phyloP scores from a whole-genome alignment of 2,329 filamentous ascomycete genomes.

The Pseudogymnoascus sp. region DNA sequence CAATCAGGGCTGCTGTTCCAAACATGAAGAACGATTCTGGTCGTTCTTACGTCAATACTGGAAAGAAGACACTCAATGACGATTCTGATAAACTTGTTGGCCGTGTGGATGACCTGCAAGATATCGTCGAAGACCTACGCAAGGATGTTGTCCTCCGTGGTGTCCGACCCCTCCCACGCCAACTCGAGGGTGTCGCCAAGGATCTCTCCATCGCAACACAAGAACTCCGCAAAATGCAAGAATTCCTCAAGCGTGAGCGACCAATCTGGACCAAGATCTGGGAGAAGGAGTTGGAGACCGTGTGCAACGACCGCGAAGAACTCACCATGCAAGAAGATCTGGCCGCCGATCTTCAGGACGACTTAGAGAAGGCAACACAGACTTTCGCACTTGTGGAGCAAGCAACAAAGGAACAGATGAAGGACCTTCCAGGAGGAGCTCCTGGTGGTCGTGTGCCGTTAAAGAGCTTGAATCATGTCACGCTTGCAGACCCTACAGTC shows the following conservation, averaged over 20 bases:
- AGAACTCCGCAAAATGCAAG: constrained; percentile 89
- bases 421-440: constrained; percentile 54
- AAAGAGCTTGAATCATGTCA: constrained; percentile 47
- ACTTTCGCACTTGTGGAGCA: constrained; percentile 95
- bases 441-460: constrained; percentile 50
- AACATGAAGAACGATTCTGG: constrained; percentile 71
- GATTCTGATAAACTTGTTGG: constrained; percentile 88
- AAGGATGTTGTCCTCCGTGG: constrained; percentile 94
- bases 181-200: constrained; percentile 82
- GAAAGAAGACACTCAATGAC: constrained; percentile 77
- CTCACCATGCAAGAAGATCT: constrained; percentile 95
- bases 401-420: constrained; percentile 95
- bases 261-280: constrained; percentile 98
- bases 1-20: constrained; percentile 63
- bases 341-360: constrained; percentile 83
- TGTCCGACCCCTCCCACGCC: constrained; percentile 81
- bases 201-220: constrained; percentile 75
- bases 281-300: constrained; percentile 94
- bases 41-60: constrained; percentile 73
- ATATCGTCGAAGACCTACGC: constrained; percentile 89
- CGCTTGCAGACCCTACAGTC: constrained; percentile 59
- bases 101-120: constrained; percentile 94
- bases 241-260: constrained; percentile 85
- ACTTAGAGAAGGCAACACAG: constrained; percentile 87
- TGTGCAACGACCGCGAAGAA: constrained; percentile 91